Percentiles rank a stretch among this genome's conserved stretches.
These are phyloP conservation scores for Oryza brachyantha DNA, from an alignment of 176 grass and related monocot species.

Conservation along the genomic window DNA sequence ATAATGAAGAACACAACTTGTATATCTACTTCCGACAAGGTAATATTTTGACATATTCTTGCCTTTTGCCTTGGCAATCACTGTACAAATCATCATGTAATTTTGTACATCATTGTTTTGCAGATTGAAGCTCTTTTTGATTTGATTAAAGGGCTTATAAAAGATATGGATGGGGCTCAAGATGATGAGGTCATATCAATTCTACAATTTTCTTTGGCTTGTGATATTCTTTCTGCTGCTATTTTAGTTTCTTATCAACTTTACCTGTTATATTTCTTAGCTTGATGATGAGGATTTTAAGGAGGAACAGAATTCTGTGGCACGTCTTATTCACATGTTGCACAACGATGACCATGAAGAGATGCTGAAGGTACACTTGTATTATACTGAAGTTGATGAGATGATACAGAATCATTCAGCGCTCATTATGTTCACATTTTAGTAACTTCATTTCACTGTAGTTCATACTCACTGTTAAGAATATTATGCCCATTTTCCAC, in stretches of 20 bases:
- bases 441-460: neutral
- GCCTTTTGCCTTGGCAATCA: neutral
- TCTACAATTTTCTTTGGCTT: constrained; percentile 13
- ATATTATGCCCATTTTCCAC: neutral
- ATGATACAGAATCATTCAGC: neutral
- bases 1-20: constrained; percentile 97
- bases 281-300: constrained; percentile 99
- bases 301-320: constrained; percentile 97
- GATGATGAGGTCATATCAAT: constrained; percentile 75
- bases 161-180: constrained; percentile 77
- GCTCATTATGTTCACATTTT: neutral
- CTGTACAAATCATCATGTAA: constrained; percentile 3
- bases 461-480: neutral
- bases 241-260: constrained; percentile 9
- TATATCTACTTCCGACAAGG: constrained; percentile 93
- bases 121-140: constrained; percentile 93
- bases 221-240: constrained; percentile 1
- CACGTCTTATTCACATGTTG: constrained; percentile 95
- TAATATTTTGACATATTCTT: constrained; percentile 39
- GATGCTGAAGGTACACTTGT: constrained; percentile 86
- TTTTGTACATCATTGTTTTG: constrained; percentile 26
- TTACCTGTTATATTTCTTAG: constrained; percentile 38
- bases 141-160: constrained; percentile 96
- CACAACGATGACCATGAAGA: constrained; percentile 93
- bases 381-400: constrained; percentile 24